Evolutionary conservation across 495 filamentous ascomycete genomes (phyloP), one percentile per base, ranked within the genome.

Genomic region (Penicillium pancosmium): DNA sequence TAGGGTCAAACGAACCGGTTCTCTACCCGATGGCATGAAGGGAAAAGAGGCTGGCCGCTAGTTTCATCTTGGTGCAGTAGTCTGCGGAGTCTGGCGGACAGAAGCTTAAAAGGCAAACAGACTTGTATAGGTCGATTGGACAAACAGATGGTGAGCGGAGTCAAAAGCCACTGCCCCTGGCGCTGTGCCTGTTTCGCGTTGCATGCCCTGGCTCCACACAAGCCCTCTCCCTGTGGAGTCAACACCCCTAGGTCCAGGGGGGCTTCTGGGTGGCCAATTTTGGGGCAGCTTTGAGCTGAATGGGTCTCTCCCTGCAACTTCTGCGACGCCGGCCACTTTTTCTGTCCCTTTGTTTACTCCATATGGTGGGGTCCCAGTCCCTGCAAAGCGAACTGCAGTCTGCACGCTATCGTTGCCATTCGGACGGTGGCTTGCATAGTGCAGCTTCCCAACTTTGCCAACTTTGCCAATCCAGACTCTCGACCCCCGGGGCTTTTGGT

Each of bases 1-100:
- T 23, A 44, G 61, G 36, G 35, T 55, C 50, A 59, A 63, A 65
- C 56, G 59, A 59, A 67, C 64, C 57, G 61, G 64, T 65, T 65
- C 64, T 35, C 53, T 40, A 55, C 47, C 47, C 52, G 49, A 57
- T 16, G 47, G 49, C 51, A 16, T 46, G 5, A 49, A 46, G 18
- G 50, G 50, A 47, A 36, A 46, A 19, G 25, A 50, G 34, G 55
- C 54, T 9, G 23, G 10, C 44, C 46, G 54, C 60, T 68, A 65
- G 59, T 53, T 46, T 57, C 16, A 49, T 60, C 58, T 62, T 25
- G 52, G 40, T 27, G 13, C 50, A 38, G 48, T 64, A 67, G 57
- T 59, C 48, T 57, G 59, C 60, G 65, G 62, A 47, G 56, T 19
- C 41, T 50, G 33, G 50, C 35, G 34, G 12, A 52, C 25, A 25